Percentiles rank a stretch among this genome's conserved stretches.
Conservation (phyloP, 2,329 filamentous ascomycete genomes). For the Xylaria sp. region DNA sequence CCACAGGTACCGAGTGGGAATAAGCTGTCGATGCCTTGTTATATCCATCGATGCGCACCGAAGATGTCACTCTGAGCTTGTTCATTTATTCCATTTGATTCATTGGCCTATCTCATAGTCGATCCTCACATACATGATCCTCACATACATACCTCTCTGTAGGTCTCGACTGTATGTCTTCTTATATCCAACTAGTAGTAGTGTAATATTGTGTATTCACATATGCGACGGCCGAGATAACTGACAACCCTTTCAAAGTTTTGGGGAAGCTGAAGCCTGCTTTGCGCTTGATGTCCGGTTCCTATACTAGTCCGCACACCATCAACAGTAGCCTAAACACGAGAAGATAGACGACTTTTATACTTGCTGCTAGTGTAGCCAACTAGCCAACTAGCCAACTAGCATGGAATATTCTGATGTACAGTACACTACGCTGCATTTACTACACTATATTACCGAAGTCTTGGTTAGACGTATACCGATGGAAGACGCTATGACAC, state of each 20-base stretch:
- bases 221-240: neutral
- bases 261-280: neutral
- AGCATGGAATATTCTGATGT: neutral
- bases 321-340: neutral
- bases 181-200: neutral
- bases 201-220: neutral
- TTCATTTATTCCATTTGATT: neutral
- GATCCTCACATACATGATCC: neutral
- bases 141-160: neutral
- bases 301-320: neutral
- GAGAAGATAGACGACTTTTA: neutral
- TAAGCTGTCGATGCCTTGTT: slow-evolving; percentile 11
- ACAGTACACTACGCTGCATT: neutral
- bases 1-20: slow-evolving; percentile 22
- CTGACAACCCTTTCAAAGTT: neutral
- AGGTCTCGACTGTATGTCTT: neutral
- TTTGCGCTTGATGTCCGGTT: neutral
- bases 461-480: neutral
- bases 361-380: neutral
- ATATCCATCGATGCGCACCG: slow-evolving; percentile 11
- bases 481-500: slow-evolving; percentile 2
- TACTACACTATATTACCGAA: neutral
- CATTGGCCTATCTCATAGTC: neutral
- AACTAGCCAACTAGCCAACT: neutral
- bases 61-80: neutral